phyloP scores from a whole-genome alignment of 768 basidiomycete genomes.

The Termitomyces eurrhizus region DNA sequence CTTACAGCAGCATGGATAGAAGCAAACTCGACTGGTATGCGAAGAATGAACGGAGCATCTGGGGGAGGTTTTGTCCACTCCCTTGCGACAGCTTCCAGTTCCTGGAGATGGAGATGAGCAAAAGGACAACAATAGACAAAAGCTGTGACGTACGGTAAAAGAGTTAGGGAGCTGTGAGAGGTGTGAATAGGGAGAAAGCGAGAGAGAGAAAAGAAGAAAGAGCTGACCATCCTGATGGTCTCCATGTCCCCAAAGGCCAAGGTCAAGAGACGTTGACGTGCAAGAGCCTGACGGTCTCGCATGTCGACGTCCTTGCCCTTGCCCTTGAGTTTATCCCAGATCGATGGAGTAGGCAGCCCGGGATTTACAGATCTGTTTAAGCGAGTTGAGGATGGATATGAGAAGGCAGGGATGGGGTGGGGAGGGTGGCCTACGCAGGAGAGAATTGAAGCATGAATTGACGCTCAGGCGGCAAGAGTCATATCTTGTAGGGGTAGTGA shows the following conservation, averaged over 20 bases:
- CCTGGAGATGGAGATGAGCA: conserved; percentile 38
- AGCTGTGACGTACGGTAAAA: conserved; percentile 49
- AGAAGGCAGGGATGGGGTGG: conserved; percentile 22
- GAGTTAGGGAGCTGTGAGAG: conserved; percentile 58
- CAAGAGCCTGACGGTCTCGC: conserved; percentile 63
- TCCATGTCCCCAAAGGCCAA: conserved; percentile 85
- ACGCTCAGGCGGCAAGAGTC: conserved; percentile 24
- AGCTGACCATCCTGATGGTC: conserved; percentile 67
- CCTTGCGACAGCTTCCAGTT: conserved; percentile 73
- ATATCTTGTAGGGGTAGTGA: conserved; percentile 20
- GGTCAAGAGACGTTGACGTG: conserved; percentile 74
- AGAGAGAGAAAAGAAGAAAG: neutral
- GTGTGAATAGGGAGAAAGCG: conserved; percentile 11
- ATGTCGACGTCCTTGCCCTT: conserved; percentile 68
- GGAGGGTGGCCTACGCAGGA: conserved; percentile 58
- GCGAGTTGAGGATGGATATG: conserved; percentile 24
- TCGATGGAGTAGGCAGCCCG: conserved; percentile 48
- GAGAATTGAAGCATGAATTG: conserved; percentile 65
- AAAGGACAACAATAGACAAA: neutral
- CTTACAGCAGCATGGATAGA: conserved; percentile 80
- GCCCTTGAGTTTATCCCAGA: conserved; percentile 69
- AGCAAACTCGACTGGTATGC: conserved; percentile 85
- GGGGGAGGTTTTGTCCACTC: conserved; percentile 88
- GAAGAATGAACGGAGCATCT: conserved; percentile 68
- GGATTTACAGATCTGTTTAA: conserved; percentile 59